Evolutionary conservation across 805 yeast species (phyloP), one percentile per base, ranked within the genome.

Genomic region (Suhomyces canberraensis): DNA sequence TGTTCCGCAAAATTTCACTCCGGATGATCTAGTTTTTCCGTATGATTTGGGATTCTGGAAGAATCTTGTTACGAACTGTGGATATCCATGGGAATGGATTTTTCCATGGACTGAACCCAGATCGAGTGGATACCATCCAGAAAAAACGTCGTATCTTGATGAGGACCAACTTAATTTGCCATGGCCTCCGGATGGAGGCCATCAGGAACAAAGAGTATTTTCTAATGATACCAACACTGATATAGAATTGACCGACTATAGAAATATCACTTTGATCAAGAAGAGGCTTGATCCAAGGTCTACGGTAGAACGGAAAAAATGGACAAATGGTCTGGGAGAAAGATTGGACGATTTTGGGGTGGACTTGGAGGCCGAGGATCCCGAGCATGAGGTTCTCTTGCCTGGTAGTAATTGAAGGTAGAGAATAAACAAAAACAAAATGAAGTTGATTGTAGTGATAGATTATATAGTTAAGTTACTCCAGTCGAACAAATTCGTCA

Each of bases 171-270:
- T 82, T 35, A 74, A 77, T 1, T 62, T 83, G 26, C 93, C 96
- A 2, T 91, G 97, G 95, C 98, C 98, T 1, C 95, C 96, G 1
- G 95, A 88, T 61, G 89, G 87, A 4, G 80, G 80, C 0, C 67
- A 72, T 47, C 70, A 64, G 34, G 53, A 53, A n/a, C 56, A 36
- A 5, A 24, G 19, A 16, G 33, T 44, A 2, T 37, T 43, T 8
- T 45, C 36, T 16, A 50, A 46, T 35, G 32, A 31, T 19, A 35
- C 36, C 4, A 26, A 36, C 11, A 35, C 46, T 14, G 27, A 37
- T 16, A 35, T 39, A 18, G 38, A 29, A 17, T 25, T 43, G 11
- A 26, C 26, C 5, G 31, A 33, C 31, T 33, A 29, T 17, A 29
- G 42, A 18, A 46, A 56, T 32, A 31, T 54, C 24, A 29, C 46